Percentiles rank a stretch among this genome's conserved stretches.
These are phyloP conservation scores for Austropuccinia psidii DNA, from an alignment of 1,284 basidiomycete species.

Conservation along the genomic window DNA sequence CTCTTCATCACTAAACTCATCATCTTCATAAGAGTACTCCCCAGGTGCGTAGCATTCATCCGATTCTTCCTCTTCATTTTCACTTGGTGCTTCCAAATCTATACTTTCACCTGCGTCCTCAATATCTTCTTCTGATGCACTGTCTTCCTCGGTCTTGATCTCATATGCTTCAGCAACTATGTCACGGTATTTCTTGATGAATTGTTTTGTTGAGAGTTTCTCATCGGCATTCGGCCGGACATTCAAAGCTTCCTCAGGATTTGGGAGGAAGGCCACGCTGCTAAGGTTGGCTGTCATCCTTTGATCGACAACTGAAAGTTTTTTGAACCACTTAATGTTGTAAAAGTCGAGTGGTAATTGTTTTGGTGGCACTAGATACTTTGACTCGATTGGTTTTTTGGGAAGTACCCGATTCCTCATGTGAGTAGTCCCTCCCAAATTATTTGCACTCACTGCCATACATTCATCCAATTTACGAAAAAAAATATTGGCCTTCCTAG, in stretches of 20 bases:
- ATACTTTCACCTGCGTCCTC: no score
- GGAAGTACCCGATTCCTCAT: not conserved
- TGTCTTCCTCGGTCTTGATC: no score
- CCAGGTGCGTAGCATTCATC: no score
- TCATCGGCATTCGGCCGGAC: not conserved
- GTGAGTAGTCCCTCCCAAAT: not conserved
- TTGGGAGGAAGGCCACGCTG: not conserved
- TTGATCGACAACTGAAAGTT: not conserved
- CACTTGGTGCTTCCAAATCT: no score
- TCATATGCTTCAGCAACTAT: not conserved
- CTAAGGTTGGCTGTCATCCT: not conserved
- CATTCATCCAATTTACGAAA: not conserved
- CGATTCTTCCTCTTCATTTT: no score
- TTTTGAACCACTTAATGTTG: not conserved
- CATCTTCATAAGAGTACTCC: no score
- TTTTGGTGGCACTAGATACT: no score
- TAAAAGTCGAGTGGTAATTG: not conserved
- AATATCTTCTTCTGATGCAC: no score
- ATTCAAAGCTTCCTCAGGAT: not conserved
- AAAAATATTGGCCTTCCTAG: not conserved
- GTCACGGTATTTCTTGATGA: not conserved
- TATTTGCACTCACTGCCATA: not conserved
- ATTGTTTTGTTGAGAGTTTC: not conserved
- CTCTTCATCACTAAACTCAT: no score
- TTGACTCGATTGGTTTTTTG: no score